Conservation (phyloP, 768 basidiomycete species). For the Tricholoma sp. region DNA sequence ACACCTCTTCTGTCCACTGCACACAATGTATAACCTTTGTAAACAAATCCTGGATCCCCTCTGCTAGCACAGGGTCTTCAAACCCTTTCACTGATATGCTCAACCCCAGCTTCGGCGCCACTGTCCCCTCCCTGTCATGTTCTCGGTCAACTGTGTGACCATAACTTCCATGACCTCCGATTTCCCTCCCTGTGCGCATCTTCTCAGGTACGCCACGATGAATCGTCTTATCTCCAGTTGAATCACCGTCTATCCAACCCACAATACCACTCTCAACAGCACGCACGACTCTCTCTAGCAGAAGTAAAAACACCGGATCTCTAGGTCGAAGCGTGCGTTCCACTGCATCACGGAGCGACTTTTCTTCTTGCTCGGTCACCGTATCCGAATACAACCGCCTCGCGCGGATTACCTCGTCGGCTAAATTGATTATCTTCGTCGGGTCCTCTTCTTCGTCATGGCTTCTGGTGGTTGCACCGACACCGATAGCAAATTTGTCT, state of each 20-base stretch:
- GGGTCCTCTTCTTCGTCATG: constrained; percentile 17
- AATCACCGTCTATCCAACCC: constrained; percentile 10
- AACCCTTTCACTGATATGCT: constrained; percentile 51
- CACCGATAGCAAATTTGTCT: constrained; percentile 14
- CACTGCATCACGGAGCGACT: constrained; percentile 51
- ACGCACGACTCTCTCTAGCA: constrained; percentile 53
- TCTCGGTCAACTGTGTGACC: not conserved
- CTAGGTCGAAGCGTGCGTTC: constrained; percentile 53
- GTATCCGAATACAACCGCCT: constrained; percentile 25
- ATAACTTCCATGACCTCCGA: constrained; percentile 5
- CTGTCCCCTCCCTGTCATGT: not conserved
- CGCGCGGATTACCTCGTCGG: constrained; percentile 66
- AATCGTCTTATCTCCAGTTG: constrained; percentile 1
- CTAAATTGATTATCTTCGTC: constrained; percentile 63
- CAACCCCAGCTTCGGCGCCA: not conserved
- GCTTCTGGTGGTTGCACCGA: not conserved
- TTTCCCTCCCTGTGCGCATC: constrained; percentile 31
- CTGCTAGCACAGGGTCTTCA: constrained; percentile 53
- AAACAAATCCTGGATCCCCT: constrained; percentile 37
- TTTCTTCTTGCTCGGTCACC: constrained; percentile 40
- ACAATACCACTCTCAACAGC: constrained; percentile 21
- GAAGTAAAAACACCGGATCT: constrained; percentile 63
- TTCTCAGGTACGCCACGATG: constrained; percentile 21
- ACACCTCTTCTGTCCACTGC: constrained; percentile 52
- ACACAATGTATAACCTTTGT: constrained; percentile 35